Evolutionary conservation across 164 flowering plant genomes (phyloP), one percentile per base, ranked within the genome.

Genomic region (Warburgia ugandensis): DNA sequence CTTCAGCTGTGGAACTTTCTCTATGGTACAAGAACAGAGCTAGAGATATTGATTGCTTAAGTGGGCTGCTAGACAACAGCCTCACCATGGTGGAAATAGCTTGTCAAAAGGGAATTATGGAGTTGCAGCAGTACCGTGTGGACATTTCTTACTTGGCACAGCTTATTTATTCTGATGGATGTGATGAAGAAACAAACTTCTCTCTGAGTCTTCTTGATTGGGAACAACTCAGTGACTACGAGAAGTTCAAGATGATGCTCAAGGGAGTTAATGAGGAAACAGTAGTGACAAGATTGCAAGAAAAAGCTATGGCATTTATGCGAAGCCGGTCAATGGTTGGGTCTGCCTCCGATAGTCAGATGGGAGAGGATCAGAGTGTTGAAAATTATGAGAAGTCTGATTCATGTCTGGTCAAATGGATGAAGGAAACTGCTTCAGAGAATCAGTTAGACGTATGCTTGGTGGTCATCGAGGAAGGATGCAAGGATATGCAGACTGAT

Each of bases 31-130:
- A 67, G 60, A 72, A 65, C 25, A 81, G 99, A 65, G 94, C 89
- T 51, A 67, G 71, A 59, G 86, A 77, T 38, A 86, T 94, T 66
- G 99, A 94, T 71, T 54, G 54, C 45, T 72, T 63, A 33, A 82
- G 83, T 78, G 99, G 99, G 32, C 90, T 79, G 72, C 75, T 92
- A 26, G 97, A 92, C 50, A 89, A 88, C 61, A 71, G 79, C 69
- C 72, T 86, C 45, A 69, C 48, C 70, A 60, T 94, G 75, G 61
- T 94, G 68, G 94, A 84, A 22, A 58, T 78, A 70, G 99, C 84
- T 59, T 70, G 76, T 67, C 70, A 59, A 4, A 94, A 78, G 63
- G 99, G 95, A 38, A 64, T 94, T 16, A 54, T 37, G 59, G 92
- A 81, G 60, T 65, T 94, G 70, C 75, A 79, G 67, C 65, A 64